Percentiles rank a stretch among this genome's conserved stretches.
Conservation (phyloP, 2,329 filamentous ascomycete genomes). For the Claviceps pusilla region DNA sequence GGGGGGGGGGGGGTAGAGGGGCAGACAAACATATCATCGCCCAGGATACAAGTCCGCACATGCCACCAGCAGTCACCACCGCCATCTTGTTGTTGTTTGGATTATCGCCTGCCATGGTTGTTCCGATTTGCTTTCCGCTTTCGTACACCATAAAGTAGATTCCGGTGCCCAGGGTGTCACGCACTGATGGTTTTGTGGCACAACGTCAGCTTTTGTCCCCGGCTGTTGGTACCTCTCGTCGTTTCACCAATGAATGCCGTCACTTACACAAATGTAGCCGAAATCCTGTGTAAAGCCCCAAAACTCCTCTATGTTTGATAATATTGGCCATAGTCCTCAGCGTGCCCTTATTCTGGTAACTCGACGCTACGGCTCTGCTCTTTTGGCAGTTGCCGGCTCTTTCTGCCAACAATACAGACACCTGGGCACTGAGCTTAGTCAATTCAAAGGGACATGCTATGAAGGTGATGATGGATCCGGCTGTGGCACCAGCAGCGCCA, state of each 20-base stretch:
- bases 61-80: constrained; percentile 61
- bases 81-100: constrained; percentile 66
- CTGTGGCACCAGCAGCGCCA: constrained; percentile 61
- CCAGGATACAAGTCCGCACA: constrained; percentile 77
- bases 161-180: constrained; percentile 68
- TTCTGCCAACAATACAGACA: constrained; percentile 59
- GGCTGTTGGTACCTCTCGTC: neutral
- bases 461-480: constrained; percentile 64
- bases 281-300: constrained; percentile 69
- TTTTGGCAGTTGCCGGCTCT: constrained; percentile 22
- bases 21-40: constrained; percentile 49
- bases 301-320: constrained; percentile 55
- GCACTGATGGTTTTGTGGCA: constrained; percentile 32
- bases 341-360: constrained; percentile 66
- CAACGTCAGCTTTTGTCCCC: neutral
- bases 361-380: constrained; percentile 46
- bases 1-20: too few relatives aligned
- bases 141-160: constrained; percentile 88
- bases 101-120: constrained; percentile 54
- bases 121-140: constrained; percentile 67
- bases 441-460: constrained; percentile 80
- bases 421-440: constrained; percentile 77
- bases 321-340: constrained; percentile 64
- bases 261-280: constrained; percentile 59
- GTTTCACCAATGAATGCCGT: too few relatives aligned